A percentile compares a stretch with the other conserved stretches of the same genome.
Conservation (phyloP, 257 asterid species). For the Dorcoceras hygrometricum region DNA sequence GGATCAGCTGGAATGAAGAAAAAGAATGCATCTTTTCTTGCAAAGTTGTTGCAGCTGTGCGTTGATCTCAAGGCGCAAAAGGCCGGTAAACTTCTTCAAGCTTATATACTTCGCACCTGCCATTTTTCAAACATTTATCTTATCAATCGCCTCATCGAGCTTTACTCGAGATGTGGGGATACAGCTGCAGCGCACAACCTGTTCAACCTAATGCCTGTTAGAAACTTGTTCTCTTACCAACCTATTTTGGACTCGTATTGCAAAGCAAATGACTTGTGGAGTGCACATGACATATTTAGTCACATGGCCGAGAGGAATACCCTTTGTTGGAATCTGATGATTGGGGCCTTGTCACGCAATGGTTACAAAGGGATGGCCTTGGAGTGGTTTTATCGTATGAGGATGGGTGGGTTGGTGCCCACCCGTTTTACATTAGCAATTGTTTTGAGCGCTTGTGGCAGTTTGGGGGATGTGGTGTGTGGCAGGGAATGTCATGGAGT, state of each 20-base stretch:
- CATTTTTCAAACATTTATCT: slow-evolving; percentile 44
- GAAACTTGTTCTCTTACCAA: slow-evolving; percentile 66
- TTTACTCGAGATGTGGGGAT: slow-evolving; percentile 57
- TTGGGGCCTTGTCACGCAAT: slow-evolving; percentile 47
- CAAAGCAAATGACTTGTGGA: slow-evolving; percentile 44
- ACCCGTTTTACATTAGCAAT: slow-evolving; percentile 66
- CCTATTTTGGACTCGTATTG: slow-evolving; percentile 56
- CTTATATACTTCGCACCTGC: slow-evolving; percentile 44
- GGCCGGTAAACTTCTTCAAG: slow-evolving; percentile 58
- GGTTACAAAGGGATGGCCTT: slow-evolving; percentile 53
- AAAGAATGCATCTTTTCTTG: slow-evolving; percentile 34
- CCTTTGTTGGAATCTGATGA: slow-evolving; percentile 66
- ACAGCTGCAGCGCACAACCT: slow-evolving; percentile 43
- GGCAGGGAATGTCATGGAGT: slow-evolving; percentile 65
- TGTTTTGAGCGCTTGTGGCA: slow-evolving; percentile 72
- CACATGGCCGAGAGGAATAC: slow-evolving; percentile 56
- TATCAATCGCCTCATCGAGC: slow-evolving; percentile 55
- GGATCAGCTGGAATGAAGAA: slow-evolving; percentile 31
- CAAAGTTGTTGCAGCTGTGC: slow-evolving; percentile 47
- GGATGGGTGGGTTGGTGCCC: slow-evolving; percentile 45
- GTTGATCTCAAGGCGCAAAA: slow-evolving; percentile 37
- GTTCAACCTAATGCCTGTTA: slow-evolving; percentile 59
- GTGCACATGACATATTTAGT: slow-evolving; percentile 47
- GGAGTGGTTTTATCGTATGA: slow-evolving; percentile 49
- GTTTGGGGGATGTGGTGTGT: slow-evolving; percentile 37